phyloP scores from a whole-genome alignment of 148 eudicot genomes.

The Rheum nobile region DNA sequence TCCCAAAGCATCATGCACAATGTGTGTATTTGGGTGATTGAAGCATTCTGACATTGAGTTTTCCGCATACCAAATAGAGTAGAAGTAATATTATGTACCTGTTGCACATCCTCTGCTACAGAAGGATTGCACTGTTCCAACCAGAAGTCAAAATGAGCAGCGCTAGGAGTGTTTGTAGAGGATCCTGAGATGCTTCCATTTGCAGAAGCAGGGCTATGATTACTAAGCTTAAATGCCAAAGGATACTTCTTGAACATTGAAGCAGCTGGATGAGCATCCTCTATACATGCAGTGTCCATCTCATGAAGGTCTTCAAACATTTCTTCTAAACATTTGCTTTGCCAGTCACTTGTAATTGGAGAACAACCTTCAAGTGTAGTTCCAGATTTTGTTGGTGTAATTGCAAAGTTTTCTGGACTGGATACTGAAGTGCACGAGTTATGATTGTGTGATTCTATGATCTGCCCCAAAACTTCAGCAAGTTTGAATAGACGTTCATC shows the following conservation, averaged over 20 bases:
- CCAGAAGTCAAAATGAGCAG: conserved; percentile 49
- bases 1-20: not conserved
- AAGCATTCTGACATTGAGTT: not conserved
- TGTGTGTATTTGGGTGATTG: not conserved
- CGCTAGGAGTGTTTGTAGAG: conserved; percentile 47
- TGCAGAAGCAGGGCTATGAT: conserved; percentile 36
- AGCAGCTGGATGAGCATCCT: conserved; percentile 28
- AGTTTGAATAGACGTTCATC: conserved; percentile 37
- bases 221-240: conserved; percentile 32
- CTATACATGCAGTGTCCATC: conserved; percentile 56
- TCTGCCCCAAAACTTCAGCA: conserved; percentile 42
- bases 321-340: conserved; percentile 43
- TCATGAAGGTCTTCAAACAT: conserved; percentile 66
- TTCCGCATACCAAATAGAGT: not conserved
- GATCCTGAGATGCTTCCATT: conserved; percentile 53
- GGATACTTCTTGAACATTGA: conserved; percentile 25
- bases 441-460: conserved; percentile 28
- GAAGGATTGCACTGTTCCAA: conserved; percentile 37
- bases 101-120: conserved; percentile 40
- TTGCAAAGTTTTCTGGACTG: conserved; percentile 29
- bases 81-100: conserved; percentile 19
- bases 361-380: conserved; percentile 29
- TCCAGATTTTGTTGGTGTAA: conserved; percentile 14
- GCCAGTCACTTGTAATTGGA: conserved; percentile 39
- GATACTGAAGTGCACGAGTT: conserved; percentile 22